A percentile compares a stretch with the other conserved stretches of the same genome.
Evolutionary conservation across 768 basidiomycete species (phyloP).

Genomic region (Candolleomyces eurysporus): DNA sequence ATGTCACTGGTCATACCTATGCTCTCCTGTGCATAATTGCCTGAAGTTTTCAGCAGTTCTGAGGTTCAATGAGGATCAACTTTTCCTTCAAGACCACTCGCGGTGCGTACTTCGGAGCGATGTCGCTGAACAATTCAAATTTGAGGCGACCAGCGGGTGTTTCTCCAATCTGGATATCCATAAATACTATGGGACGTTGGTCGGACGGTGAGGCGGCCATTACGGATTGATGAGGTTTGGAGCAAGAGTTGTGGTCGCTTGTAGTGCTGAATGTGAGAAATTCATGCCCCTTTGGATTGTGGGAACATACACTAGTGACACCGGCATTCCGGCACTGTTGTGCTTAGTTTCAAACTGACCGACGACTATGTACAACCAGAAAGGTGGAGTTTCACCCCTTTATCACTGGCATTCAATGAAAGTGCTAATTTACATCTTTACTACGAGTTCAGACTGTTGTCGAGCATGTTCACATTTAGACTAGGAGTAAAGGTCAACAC

Average conservation of each 20-base stretch:
- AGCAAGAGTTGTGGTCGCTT: not conserved
- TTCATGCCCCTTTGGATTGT: too few species aligned
- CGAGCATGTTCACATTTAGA: too few species aligned
- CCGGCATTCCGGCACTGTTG: too few species aligned
- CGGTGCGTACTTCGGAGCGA: constrained; percentile 81
- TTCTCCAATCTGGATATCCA: constrained; percentile 96
- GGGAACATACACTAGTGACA: too few species aligned
- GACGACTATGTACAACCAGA: too few species aligned
- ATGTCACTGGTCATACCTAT: constrained; percentile 50
- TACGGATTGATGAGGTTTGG: not conserved
- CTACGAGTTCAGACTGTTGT: too few species aligned
- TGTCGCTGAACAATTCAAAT: constrained; percentile 96
- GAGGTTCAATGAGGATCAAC: constrained; percentile 7
- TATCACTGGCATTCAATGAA: too few species aligned
- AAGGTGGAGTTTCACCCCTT: too few species aligned
- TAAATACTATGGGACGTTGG: constrained; percentile 88
- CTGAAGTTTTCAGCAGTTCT: constrained; percentile 98
- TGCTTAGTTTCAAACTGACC: too few species aligned
- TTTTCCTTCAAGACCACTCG: not conserved
- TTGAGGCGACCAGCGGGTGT: constrained; percentile 93
- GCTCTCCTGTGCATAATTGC: constrained; percentile 97
- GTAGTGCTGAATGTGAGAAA: too few species aligned
- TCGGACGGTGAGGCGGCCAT: constrained; percentile 27
- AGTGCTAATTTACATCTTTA: too few species aligned
- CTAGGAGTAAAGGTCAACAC: too few species aligned